phyloP scores from a whole-genome alignment of 2,329 filamentous ascomycete genomes.

The Alternaria novae-zelandiae region DNA sequence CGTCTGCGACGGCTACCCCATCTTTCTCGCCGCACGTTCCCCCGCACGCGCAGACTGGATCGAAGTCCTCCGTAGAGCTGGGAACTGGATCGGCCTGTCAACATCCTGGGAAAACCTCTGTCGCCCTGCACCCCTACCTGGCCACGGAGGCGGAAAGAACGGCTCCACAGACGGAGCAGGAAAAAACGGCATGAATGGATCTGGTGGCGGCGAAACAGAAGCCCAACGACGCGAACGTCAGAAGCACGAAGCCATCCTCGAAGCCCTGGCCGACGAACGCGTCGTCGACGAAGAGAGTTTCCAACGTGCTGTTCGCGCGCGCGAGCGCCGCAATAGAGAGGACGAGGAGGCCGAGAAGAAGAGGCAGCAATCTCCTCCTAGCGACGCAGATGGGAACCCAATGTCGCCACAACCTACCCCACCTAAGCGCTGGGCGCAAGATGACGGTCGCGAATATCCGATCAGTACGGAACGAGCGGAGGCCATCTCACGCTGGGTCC shows the following conservation, averaged over 20 bases:
- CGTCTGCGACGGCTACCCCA: constrained; percentile 78
- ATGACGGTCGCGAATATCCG: constrained; percentile 72
- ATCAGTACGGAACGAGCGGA: constrained; percentile 73
- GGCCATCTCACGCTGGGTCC: constrained; percentile 73
- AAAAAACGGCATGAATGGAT: neutral
- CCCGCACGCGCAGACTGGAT: constrained; percentile 81
- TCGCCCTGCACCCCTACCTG: constrained; percentile 52
- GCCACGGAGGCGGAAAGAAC: constrained; percentile 18
- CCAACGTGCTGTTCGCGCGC: constrained; percentile 66
- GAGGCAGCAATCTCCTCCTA: neutral
- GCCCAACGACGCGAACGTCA: constrained; percentile 65
- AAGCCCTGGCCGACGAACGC: constrained; percentile 70
- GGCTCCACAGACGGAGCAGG: neutral
- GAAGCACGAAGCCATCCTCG: constrained; percentile 70
- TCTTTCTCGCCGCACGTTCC: constrained; percentile 75
- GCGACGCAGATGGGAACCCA: constrained; percentile 1
- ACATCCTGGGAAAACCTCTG: constrained; percentile 76
- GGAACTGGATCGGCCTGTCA: constrained; percentile 72
- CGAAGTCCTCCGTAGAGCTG: constrained; percentile 70
- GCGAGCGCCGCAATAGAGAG: constrained; percentile 63
- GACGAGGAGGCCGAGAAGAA: constrained; percentile 58
- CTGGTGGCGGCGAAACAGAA: constrained; percentile 49
- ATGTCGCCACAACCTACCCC: constrained; percentile 10
- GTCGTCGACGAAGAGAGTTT: constrained; percentile 72
- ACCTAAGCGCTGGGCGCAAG: constrained; percentile 67